These are phyloP conservation scores for Polymyxa betae DNA, from an alignment of 208 protist genomes.

Conservation along the genomic window DNA sequence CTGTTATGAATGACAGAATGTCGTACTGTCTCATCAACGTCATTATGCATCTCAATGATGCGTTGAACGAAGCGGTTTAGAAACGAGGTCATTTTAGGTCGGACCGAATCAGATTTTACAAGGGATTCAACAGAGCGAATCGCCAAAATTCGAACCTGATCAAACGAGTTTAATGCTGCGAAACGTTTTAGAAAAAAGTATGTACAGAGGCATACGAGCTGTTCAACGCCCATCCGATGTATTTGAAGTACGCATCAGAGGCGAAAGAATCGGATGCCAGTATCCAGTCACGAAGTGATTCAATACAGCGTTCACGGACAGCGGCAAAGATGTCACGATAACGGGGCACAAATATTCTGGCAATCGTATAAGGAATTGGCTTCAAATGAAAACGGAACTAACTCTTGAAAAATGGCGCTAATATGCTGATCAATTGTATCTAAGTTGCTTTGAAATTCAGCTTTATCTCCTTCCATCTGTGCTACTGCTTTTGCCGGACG, in stretches of 20 bases:
- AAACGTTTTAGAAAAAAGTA: background rate
- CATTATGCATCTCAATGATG: slow-evolving; percentile 42
- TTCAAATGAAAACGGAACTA: background rate
- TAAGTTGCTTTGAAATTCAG: background rate
- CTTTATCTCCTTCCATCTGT: background rate
- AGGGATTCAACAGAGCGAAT: background rate
- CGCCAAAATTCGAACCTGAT: slow-evolving; percentile 5
- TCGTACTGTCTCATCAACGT: slow-evolving; percentile 8
- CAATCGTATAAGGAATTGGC: background rate
- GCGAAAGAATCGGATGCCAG: background rate
- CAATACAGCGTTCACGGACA: background rate
- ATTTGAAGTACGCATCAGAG: slow-evolving; percentile 40
- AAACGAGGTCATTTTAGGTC: background rate
- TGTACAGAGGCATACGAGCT: background rate
- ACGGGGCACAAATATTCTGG: slow-evolving; percentile 1
- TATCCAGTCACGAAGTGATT: background rate
- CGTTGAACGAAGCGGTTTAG: slow-evolving; percentile 11
- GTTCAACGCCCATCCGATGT: slow-evolving; percentile 34
- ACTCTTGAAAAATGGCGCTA: slow-evolving; percentile 11
- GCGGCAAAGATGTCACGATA: slow-evolving; percentile 6
- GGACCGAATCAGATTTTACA: slow-evolving; percentile 20
- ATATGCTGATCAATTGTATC: background rate
- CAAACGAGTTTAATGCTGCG: background rate
- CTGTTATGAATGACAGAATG: background rate
- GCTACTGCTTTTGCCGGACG: background rate